These are phyloP conservation scores for Debaryomyces castellii DNA, from an alignment of 805 yeast species.

Conservation along the genomic window DNA sequence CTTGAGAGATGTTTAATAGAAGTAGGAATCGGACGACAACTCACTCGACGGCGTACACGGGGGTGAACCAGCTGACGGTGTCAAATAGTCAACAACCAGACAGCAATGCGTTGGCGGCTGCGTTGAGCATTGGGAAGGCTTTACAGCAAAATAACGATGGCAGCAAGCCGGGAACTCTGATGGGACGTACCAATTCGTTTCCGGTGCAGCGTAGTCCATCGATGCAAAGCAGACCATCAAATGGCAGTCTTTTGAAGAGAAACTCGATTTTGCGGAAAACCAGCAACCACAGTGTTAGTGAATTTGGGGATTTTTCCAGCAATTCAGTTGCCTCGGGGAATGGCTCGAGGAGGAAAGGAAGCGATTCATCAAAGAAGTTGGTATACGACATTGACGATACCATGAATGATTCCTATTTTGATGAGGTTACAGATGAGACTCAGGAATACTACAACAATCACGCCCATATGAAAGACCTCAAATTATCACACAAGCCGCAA, in stretches of 20 bases:
- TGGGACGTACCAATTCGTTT: neutral
- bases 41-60: constrained; percentile 40
- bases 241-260: constrained; percentile 11
- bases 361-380: neutral
- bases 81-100: constrained; percentile 35
- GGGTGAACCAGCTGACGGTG: constrained; percentile 35
- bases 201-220: neutral
- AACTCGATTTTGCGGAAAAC: constrained; percentile 9
- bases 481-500: constrained; percentile 21
- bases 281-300: neutral
- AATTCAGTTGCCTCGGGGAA: constrained; percentile 6
- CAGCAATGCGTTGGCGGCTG: constrained; percentile 44
- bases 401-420: constrained; percentile 30
- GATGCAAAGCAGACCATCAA: neutral
- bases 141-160: neutral
- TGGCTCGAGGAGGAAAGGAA: neutral
- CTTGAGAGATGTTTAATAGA: constrained; percentile 24
- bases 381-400: constrained; percentile 28
- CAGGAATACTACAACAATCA: constrained; percentile 27
- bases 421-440: constrained; percentile 29
- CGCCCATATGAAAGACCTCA: constrained; percentile 34
- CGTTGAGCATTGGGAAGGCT: constrained; percentile 39
- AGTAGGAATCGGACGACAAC: constrained; percentile 27
- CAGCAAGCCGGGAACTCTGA: neutral
- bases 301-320: constrained; percentile 9